Percentiles rank a stretch among this genome's conserved stretches.
These are phyloP conservation scores for Cercospora sp. DNA, from an alignment of 2,329 filamentous ascomycete genomes.

Conservation along the genomic window DNA sequence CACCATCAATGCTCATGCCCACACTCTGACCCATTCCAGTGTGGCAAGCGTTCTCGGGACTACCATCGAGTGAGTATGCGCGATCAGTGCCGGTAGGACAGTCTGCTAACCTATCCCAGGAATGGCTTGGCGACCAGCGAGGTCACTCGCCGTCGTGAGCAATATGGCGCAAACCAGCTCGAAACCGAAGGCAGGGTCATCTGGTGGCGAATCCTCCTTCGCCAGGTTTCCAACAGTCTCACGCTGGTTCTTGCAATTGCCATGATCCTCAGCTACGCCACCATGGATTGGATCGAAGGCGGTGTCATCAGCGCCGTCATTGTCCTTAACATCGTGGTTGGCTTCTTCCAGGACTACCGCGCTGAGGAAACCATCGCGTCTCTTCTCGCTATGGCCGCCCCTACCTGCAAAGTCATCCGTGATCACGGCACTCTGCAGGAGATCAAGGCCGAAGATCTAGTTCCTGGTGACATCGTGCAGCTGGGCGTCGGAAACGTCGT, in stretches of 20 bases:
- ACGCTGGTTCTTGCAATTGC: conserved; percentile 54
- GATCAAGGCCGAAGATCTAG: conserved; percentile 59
- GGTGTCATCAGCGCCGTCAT: conserved; percentile 61
- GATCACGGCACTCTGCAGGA: conserved; percentile 53
- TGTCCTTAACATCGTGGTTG: conserved; percentile 59
- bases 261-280: conserved; percentile 60
- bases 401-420: conserved; percentile 57
- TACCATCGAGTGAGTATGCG: conserved; percentile 23
- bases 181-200: conserved; percentile 34
- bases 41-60: conserved; percentile 27
- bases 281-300: conserved; percentile 61
- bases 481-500: conserved; percentile 66
- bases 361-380: conserved; percentile 62
- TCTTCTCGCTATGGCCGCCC: conserved; percentile 56
- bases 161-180: conserved; percentile 36
- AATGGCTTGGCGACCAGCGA: conserved; percentile 30
- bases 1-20: conserved; percentile 26
- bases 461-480: conserved; percentile 66
- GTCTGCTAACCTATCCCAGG: conserved; percentile 17
- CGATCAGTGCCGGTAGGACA: not conserved
- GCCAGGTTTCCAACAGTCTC: conserved; percentile 43
- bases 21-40: conserved; percentile 22
- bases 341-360: conserved; percentile 61
- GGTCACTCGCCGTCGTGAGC: conserved; percentile 26
- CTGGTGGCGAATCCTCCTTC: conserved; percentile 38